These are phyloP conservation scores for Scheffersomyces parashehatae DNA, from an alignment of 1,139 yeast species.

Conservation along the genomic window DNA sequence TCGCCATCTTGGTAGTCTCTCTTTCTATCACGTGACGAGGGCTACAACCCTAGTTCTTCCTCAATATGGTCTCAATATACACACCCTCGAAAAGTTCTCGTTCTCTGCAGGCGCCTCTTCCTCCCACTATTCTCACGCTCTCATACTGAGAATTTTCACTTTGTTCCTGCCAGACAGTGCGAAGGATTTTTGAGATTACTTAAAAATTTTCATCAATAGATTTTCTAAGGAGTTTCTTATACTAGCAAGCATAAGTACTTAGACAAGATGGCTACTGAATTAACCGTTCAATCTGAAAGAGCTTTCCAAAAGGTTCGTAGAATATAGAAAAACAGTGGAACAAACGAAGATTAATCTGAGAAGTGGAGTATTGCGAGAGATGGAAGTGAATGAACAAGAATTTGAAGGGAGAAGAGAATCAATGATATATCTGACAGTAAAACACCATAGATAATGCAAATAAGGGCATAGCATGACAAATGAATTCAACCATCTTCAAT, in stretches of 20 bases:
- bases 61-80: not conserved
- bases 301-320: slow-evolving; percentile 99
- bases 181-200: not conserved
- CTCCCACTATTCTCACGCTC: too few relatives aligned
- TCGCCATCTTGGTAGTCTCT: too few relatives aligned
- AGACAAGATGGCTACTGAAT: slow-evolving; percentile 94
- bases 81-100: not conserved
- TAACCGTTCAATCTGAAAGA: slow-evolving; percentile 99
- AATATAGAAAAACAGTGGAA: slow-evolving; percentile 1
- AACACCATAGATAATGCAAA: too few relatives aligned
- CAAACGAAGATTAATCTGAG: not conserved
- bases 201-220: slow-evolving; percentile 4
- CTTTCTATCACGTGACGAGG: slow-evolving; percentile 1
- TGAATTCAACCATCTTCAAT: not conserved
- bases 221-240: slow-evolving; percentile 5
- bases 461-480: not conserved
- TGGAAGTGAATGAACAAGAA: not conserved
- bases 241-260: not conserved
- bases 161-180: too few relatives aligned
- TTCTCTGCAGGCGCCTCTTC: too few relatives aligned
- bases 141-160: too few relatives aligned
- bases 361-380: not conserved
- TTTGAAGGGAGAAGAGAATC: not conserved
- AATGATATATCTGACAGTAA: not conserved
- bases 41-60: slow-evolving; percentile 7